These are phyloP conservation scores for Crithidia brevicula DNA, from an alignment of 208 protist species.

Conservation along the genomic window DNA sequence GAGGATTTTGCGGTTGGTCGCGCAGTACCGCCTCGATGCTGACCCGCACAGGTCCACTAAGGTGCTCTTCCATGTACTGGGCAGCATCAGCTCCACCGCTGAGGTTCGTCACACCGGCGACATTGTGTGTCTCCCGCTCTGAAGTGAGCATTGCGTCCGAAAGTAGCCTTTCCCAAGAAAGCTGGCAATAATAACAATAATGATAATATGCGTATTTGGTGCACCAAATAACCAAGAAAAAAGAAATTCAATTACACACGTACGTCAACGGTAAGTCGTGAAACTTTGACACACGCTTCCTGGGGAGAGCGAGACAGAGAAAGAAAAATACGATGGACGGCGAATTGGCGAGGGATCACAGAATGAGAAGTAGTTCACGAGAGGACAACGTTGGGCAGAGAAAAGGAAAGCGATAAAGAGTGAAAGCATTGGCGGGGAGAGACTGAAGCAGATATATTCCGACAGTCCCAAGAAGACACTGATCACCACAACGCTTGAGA, in stretches of 20 bases:
- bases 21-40: slow-evolving; percentile 59
- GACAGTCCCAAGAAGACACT: no score
- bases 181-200: neutral
- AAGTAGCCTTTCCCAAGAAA: no score
- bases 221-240: no score
- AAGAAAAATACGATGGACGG: slow-evolving; percentile 17
- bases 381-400: no score
- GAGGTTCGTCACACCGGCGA: neutral
- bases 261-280: no score
- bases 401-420: slow-evolving; percentile 17
- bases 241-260: no score
- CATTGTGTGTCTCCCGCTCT: neutral
- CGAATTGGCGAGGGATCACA: no score
- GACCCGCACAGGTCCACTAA: slow-evolving; percentile 53
- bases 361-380: no score
- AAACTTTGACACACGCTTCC: no score
- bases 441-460: no score
- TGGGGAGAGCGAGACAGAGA: neutral
- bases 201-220: neutral
- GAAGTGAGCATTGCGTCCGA: neutral
- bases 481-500: no score
- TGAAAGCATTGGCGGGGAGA: no score
- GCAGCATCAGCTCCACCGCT: slow-evolving; percentile 15
- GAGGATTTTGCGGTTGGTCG: slow-evolving; percentile 47
- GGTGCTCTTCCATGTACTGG: slow-evolving; percentile 54